phyloP scores from a whole-genome alignment of 2,329 filamentous ascomycete genomes.

The Colletotrichum phormii region DNA sequence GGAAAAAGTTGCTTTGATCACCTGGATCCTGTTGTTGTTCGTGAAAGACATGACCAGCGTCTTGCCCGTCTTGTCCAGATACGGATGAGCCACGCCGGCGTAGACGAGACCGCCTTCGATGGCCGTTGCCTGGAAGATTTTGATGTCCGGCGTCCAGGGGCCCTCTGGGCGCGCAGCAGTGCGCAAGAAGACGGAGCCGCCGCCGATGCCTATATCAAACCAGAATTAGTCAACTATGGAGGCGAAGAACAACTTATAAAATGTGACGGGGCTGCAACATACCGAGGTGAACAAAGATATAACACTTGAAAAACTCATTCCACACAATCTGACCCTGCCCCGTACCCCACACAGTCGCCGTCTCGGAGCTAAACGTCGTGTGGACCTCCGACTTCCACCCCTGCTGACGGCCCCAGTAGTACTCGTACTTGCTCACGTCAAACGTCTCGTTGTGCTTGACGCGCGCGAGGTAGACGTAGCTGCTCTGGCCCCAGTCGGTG shows the following conservation, averaged over 20 bases:
- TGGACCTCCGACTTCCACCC: constrained; percentile 50
- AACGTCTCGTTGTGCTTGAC: constrained; percentile 50
- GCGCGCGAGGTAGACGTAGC: constrained; percentile 51
- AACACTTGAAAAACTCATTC: constrained; percentile 47
- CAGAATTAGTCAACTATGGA: background rate
- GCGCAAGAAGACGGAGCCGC: constrained; percentile 37
- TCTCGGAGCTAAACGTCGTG: constrained; percentile 47
- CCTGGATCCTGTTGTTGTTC: constrained; percentile 53
- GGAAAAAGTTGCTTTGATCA: constrained; percentile 47
- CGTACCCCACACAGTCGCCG: constrained; percentile 51
- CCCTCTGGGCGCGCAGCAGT: constrained; percentile 47
- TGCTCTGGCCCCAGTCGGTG: constrained; percentile 37
- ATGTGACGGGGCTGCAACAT: background rate
- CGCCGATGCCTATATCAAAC: constrained; percentile 4
- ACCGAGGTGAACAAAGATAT: constrained; percentile 50
- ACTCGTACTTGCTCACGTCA: constrained; percentile 51
- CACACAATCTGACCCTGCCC: constrained; percentile 53
- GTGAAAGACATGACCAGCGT: constrained; percentile 53
- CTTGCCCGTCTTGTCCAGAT: constrained; percentile 48
- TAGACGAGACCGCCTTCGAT: constrained; percentile 50
- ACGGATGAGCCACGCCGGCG: constrained; percentile 51
- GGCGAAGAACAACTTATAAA: background rate
- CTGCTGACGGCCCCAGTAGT: constrained; percentile 52
- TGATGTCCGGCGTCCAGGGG: constrained; percentile 50
- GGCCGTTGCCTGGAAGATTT: constrained; percentile 47